These are phyloP conservation scores for Conoideocrella luteorostrata DNA, from an alignment of 2,329 filamentous ascomycete genomes.

Conservation along the genomic window DNA sequence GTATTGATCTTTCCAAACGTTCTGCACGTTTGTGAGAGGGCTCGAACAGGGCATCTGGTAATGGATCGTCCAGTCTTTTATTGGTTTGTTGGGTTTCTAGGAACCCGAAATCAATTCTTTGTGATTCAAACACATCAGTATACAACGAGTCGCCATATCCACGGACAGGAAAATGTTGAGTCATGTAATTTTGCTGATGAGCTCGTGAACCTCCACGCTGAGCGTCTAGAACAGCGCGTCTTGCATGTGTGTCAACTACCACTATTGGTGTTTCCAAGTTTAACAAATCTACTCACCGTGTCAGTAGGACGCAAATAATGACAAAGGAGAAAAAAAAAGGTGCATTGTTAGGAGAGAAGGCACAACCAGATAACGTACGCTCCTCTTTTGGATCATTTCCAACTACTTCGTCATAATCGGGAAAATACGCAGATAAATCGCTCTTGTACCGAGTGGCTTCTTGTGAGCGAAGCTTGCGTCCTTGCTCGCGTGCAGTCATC, in stretches of 20 bases:
- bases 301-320: not conserved
- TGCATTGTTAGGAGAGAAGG: no score
- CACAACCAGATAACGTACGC: conserved; percentile 56
- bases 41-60: conserved; percentile 50
- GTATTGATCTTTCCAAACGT: conserved; percentile 53
- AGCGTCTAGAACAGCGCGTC: conserved; percentile 18
- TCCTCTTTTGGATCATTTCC: conserved; percentile 74
- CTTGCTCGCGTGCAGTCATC: conserved; percentile 49
- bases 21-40: conserved; percentile 52
- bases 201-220: not conserved
- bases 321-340: not conserved
- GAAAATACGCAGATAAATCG: conserved; percentile 84
- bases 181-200: not conserved
- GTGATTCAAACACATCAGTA: conserved; percentile 48
- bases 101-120: conserved; percentile 50
- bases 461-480: conserved; percentile 76
- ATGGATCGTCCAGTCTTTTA: conserved; percentile 43
- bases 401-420: conserved; percentile 90
- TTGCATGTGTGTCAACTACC: conserved; percentile 51
- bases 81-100: conserved; percentile 40
- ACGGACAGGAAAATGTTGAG: conserved; percentile 31
- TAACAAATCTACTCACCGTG: conserved; percentile 55
- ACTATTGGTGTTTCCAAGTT: conserved; percentile 67
- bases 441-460: conserved; percentile 84
- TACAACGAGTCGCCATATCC: conserved; percentile 52